Evolutionary conservation across 75 land plant species (phyloP), one percentile per base, ranked within the genome.

Genomic region (Cupressus sempervirens): DNA sequence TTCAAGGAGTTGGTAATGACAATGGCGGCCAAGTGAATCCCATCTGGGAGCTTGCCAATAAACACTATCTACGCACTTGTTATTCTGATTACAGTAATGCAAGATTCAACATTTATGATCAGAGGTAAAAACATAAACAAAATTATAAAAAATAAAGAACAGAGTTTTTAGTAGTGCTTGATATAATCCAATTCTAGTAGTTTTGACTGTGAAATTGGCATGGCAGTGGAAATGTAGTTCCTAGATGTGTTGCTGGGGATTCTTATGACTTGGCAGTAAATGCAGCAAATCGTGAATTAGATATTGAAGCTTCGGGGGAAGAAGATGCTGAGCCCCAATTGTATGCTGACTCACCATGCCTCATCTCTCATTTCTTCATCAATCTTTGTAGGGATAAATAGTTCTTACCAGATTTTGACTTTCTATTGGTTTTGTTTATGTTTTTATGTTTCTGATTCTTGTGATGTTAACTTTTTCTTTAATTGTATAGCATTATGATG

Each of bases 61-160:
- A 89, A 26, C 75, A 87, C 18, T 76, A 85, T 4, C 91, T 96
- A 30, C 87, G 91, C 18, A 92, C 90, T 3, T 86, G 74, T 83
- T 86, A 84, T 40, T 91, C 96, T 7, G 93, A 96, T 75, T 93
- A 88, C 77, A 87, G 86, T 85, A 90, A 93, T 87, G 89, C 87
- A 29, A 85, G 90, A 45, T 89, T 67, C 89, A 96, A 96, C 77
- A 93, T 92, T 87, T 96, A 92, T 70, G 92, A 92, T 54, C 86
- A 76, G 29, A 84, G 83, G 97, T 95, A 34, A n/a, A n/a, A n/a
- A 74, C 15, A 16, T 50, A 1, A 50, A 50, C 53, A 50, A 50
- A 50, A 12, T 12, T 50, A 12, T 0, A 50, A 12, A 3, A 13
- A 12, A 1, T 48, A 48, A 50, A 50, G 12, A 13, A 50, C 53